Base-by-base conservation (phyloP, 148 eudicot genomes). In the Dysphania ambrosioides region DNA sequence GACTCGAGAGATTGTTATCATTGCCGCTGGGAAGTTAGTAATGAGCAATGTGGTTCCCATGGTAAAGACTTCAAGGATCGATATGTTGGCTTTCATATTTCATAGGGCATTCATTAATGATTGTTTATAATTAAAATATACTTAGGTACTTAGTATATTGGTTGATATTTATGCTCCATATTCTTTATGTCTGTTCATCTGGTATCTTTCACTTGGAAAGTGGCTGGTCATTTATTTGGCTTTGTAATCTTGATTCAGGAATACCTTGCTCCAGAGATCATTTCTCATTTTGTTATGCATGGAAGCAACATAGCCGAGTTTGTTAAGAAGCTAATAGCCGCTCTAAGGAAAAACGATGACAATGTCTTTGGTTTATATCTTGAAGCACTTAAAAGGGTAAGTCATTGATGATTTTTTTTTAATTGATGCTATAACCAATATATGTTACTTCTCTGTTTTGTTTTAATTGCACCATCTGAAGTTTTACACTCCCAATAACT, bases 361-460 rank as follows among this genome's bases (percentile, higher is more conserved):
- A 82, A 92, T 64, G 18, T 89, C 55, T 77, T 91, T 60, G 73
- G 62, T 49, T 63, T 86, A 35, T 93, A 84, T 83, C 82, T 92
- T 61, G 89, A 92, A 83, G 93, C 97, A 10, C 77, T 90, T 58
- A 90, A 90, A 87, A 88, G 88, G 92, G 98, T 95, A 82, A 78
- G 79, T 6, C 44, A 40, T 24, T 60, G 32, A 27, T 24, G 30
- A 44, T 21, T 6, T 61, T 11, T 68, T 73, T 47, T 66, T 8
- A 47, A 41, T 34, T 53, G 35, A 47, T 47, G 16, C 16, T 16
- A 47, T 47, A 13, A 47, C 5, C 53, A 3, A 2, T 47, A 13
- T 12, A 47, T 47, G n/a, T n/a, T n/a, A n/a, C n/a, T n/a, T n/a
- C n/a, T n/a, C n/a, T n/a, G n/a, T n/a, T n/a, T n/a, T n/a, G n/a